These are phyloP conservation scores for Elsinoe fawcettii DNA, from an alignment of 2,329 filamentous ascomycete genomes.

Conservation along the genomic window DNA sequence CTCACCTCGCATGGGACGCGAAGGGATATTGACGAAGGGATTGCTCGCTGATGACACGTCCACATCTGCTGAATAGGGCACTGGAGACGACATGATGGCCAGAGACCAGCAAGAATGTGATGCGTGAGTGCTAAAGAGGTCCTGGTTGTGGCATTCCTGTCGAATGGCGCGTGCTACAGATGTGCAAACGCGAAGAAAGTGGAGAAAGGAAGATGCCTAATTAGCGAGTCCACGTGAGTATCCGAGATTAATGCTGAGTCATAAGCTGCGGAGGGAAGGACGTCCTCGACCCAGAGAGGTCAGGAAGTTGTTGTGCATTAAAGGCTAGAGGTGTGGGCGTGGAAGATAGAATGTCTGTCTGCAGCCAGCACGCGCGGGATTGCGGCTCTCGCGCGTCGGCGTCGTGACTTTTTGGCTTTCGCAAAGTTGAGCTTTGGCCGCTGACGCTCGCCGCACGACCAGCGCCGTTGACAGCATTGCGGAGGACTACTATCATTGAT, in stretches of 20 bases:
- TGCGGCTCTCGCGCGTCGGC: neutral
- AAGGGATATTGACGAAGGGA: conserved; percentile 29
- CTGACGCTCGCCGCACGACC: conserved; percentile 8
- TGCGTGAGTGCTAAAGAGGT: neutral
- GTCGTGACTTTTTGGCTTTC: conserved; percentile 13
- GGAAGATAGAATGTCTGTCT: neutral
- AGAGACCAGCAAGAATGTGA: neutral
- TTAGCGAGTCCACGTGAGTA: neutral
- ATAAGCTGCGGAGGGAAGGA: neutral
- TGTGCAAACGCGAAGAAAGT: neutral
- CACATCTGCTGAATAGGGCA: conserved; percentile 15
- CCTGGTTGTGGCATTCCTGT: neutral
- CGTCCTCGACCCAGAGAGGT: neutral
- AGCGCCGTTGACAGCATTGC: conserved; percentile 9
- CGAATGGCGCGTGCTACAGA: neutral
- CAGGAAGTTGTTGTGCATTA: neutral
- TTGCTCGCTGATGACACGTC: conserved; percentile 18
- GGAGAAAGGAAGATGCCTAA: neutral
- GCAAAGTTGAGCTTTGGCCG: conserved; percentile 4
- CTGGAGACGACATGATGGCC: conserved; percentile 19
- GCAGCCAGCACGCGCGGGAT: neutral
- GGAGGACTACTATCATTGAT: conserved; percentile 7
- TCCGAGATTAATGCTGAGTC: conserved; percentile 6
- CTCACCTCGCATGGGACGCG: conserved; percentile 41
- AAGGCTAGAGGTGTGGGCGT: neutral